Evolutionary conservation across 2,329 filamentous ascomycete genomes (phyloP), one percentile per base, ranked within the genome.

Genomic region (Nemania bipapillata): DNA sequence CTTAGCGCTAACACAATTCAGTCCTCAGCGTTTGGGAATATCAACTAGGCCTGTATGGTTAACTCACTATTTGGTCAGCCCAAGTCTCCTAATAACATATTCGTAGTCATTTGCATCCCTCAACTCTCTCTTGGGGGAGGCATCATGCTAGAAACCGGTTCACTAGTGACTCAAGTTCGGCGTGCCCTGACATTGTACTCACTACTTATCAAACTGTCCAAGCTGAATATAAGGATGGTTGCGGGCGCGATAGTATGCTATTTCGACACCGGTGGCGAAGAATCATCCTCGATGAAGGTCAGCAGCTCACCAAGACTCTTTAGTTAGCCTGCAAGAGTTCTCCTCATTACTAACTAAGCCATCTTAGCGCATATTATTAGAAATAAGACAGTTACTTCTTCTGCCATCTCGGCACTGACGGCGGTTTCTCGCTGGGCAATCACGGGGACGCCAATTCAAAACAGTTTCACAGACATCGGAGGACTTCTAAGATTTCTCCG

Each of bases 261-360:
- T 63, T 57, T n/a, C n/a, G 40, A 7, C 22, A 17, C 28, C 52
- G 50, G 20, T 63, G 61, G 52, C 61, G 52, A 20, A 63, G 61
- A 28, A 63, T 57, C 22, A 63, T 63, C 17, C 61, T 63, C 20
- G 52, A 63, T 22, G 52, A 63, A 63, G 61, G 61, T 63, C n/a
- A 26, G 30, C n/a, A 26, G 30, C 6, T 26, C 28, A 55, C 22
- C 2, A 52, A 61, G 2, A 53, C 42, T 22, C 15, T 32, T 35
- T 37, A n/a, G 40, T 37, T 22, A 11, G 15, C n/a, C 32, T 37
- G 2, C 4, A n/a, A 37, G 32, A 40, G 15, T 26, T 24, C 24
- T 17, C n/a, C 7, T 54, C 22, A 26, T 45, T 24, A n/a, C 17
- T 62, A n/a, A 53, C 37, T 54, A 6, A 53, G 30, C 17, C 24